Conservation (phyloP, 148 eudicot species). For the Camellia japonica region DNA sequence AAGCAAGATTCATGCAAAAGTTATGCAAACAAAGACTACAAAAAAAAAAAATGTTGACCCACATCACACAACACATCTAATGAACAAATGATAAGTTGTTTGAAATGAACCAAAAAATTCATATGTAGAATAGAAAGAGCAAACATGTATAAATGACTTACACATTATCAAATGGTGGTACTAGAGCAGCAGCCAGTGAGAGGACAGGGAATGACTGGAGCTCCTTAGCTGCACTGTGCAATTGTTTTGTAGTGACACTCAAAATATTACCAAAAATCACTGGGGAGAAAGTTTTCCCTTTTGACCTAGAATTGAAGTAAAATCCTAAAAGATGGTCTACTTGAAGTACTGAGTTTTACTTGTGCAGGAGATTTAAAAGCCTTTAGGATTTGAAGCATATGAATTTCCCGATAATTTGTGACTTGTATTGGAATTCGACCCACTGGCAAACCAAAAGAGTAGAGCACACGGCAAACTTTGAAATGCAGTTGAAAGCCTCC, state of each 20-base stretch:
- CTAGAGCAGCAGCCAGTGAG: conserved; percentile 59
- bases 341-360: conserved; percentile 26
- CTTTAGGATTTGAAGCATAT: conserved; percentile 20
- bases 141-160: conserved; percentile 30
- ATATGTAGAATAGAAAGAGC: background rate
- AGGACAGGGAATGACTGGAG: conserved; percentile 46
- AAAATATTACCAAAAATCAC: conserved; percentile 40
- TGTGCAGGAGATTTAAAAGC: conserved; percentile 24
- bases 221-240: conserved; percentile 34
- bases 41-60: background rate
- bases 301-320: conserved; percentile 24
- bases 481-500: conserved; percentile 46
- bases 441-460: conserved; percentile 45
- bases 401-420: conserved; percentile 23
- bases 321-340: conserved; percentile 28
- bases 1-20: background rate
- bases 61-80: background rate
- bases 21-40: background rate
- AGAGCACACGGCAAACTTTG: conserved; percentile 59
- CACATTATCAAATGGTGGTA: conserved; percentile 56
- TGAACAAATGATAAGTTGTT: conserved; percentile 2
- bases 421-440: conserved; percentile 35
- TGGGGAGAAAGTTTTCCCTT: conserved; percentile 23
- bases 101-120: background rate
- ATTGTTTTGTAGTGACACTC: conserved; percentile 37